Evolutionary conservation across 768 basidiomycete species (phyloP).

Genomic region (Galerina marginata): DNA sequence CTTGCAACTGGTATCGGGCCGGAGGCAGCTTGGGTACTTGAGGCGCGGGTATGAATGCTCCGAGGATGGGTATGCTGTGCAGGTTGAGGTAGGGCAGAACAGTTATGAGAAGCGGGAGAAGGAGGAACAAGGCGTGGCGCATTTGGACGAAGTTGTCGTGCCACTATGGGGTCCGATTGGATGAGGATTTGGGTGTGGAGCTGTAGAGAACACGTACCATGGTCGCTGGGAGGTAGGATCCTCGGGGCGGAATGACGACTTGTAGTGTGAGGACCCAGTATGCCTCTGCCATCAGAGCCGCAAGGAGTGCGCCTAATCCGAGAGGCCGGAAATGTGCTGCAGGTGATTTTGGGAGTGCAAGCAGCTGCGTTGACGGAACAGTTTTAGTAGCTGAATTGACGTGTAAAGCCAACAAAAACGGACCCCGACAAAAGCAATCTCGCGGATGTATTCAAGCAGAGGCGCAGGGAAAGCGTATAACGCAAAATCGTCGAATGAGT

Average conservation of each 20-base stretch:
- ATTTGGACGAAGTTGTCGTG: slow-evolving; percentile 61
- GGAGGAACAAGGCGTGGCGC: slow-evolving; percentile 64
- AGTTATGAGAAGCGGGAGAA: slow-evolving; percentile 57
- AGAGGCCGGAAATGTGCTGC: slow-evolving; percentile 43
- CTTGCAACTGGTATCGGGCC: slow-evolving; percentile 25
- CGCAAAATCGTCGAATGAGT: slow-evolving; percentile 61
- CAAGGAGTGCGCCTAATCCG: slow-evolving; percentile 53
- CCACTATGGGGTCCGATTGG: slow-evolving; percentile 50
- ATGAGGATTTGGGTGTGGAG: background rate
- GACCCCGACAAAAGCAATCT: slow-evolving; percentile 58
- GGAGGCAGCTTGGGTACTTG: slow-evolving; percentile 18
- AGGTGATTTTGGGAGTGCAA: slow-evolving; percentile 32
- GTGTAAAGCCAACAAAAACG: background rate
- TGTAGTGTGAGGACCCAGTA: slow-evolving; percentile 57
- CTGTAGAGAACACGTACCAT: slow-evolving; percentile 38
- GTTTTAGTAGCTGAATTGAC: background rate
- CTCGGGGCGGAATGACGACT: slow-evolving; percentile 45
- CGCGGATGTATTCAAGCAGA: slow-evolving; percentile 63
- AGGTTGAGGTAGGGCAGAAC: slow-evolving; percentile 40
- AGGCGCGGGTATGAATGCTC: slow-evolving; percentile 32
- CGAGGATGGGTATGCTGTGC: slow-evolving; percentile 38
- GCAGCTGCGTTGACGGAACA: slow-evolving; percentile 9
- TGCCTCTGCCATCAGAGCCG: slow-evolving; percentile 55
- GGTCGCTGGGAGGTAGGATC: slow-evolving; percentile 38
- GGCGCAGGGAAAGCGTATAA: slow-evolving; percentile 60